Evolutionary conservation across 352 stramenopile genomes (phyloP), one percentile per base, ranked within the genome.

Genomic region (Phytophthora citrophthora): DNA sequence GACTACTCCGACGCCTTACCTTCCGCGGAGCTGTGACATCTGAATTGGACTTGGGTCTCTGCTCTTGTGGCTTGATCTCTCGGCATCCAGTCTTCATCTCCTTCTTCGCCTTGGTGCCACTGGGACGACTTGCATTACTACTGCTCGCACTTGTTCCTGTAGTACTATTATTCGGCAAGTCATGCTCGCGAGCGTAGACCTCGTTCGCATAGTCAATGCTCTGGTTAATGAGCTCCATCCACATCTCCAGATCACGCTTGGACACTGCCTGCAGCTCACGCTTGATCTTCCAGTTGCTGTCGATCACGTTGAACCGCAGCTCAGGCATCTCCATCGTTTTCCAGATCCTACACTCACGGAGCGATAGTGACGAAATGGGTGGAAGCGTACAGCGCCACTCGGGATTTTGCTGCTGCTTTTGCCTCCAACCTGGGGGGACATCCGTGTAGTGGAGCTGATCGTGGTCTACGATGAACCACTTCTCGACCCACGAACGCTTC

Each of bases 301-400:
- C 81, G 26, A 94, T 77, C 34, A 94, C 72, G 48, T 94, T 86
- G 61, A 94, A 93, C 38, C 71, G 77, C 34, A 93, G 73, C 58
- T 91, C 83, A 15, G 83, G 82, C 86, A 94, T 94, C 61, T 94
- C 86, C 80, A 83, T 90, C 8, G 86, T 94, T 74, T 94, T 94
- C 85, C 85, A 94, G 61, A 94, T 92, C 13, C 85, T 83, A 47
- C 85, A 94, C 44, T 84, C 83, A 31, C 76, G 79, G 49, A 94
- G 66, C 8, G 72, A 78, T 16, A 94, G 58, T 43, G 81, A 90
- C 32, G 85, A 90, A 26, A 84, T 77, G 4, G 70, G 76, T 31
- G 70, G 70, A 24, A 76, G 50, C 11, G 45, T 61, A 27, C 65
- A 74, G 23, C 70, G 70, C 65, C 70, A 72, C 29, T 68, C 60